These are phyloP conservation scores for Saccharomyces hybrid DNA, from an alignment of 1,139 yeast genomes.

Conservation along the genomic window DNA sequence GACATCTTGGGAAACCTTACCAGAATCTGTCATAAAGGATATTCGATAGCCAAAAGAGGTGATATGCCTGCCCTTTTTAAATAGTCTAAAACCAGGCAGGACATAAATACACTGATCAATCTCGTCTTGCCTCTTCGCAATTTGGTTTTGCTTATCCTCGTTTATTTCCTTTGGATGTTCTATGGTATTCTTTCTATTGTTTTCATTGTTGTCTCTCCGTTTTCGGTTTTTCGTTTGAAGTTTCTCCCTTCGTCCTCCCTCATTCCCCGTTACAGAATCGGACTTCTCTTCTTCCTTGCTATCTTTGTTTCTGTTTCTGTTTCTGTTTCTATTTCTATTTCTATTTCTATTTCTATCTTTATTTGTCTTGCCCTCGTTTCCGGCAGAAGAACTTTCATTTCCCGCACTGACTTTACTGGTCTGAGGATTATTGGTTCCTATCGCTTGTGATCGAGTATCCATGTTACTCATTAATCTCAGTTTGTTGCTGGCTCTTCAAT, in stretches of 20 bases:
- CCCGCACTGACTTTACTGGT: background rate
- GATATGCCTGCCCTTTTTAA: conserved; percentile 12
- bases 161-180: background rate
- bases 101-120: conserved; percentile 10
- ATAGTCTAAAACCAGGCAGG: conserved; percentile 11
- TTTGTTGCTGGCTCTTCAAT: background rate
- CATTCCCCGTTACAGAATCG: background rate
- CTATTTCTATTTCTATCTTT: background rate
- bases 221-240: background rate
- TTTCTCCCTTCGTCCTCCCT: background rate
- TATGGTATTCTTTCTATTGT: background rate
- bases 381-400: background rate
- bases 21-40: conserved; percentile 3
- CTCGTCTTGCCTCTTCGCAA: conserved; percentile 4
- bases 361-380: background rate
- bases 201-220: background rate
- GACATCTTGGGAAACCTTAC: conserved; percentile 6
- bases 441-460: background rate
- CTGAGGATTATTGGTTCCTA: background rate
- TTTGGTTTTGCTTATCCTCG: background rate
- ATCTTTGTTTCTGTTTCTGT: background rate
- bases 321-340: background rate
- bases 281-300: background rate
- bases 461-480: background rate
- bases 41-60: conserved; percentile 12